phyloP scores from a whole-genome alignment of 2,329 filamentous ascomycete genomes.

The Pseudogymnoascus pannorum region DNA sequence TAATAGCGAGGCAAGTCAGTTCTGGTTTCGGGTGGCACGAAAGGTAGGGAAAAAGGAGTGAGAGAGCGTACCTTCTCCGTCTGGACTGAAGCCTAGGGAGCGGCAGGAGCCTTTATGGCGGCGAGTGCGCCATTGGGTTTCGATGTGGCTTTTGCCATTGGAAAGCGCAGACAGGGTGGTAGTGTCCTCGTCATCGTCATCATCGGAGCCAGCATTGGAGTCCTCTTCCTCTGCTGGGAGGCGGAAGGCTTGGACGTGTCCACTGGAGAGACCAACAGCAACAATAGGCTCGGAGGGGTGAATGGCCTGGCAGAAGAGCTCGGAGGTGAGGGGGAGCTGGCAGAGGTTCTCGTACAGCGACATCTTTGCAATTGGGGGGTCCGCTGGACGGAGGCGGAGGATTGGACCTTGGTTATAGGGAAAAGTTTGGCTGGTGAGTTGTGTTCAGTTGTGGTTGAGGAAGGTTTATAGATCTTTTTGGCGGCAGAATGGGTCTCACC shows the following conservation, averaged over 20 bases:
- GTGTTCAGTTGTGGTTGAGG: neutral
- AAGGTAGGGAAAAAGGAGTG: neutral
- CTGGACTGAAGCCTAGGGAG: conserved; percentile 67
- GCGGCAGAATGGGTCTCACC: neutral
- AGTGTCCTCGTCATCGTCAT: conserved; percentile 40
- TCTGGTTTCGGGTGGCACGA: neutral
- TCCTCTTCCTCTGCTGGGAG: conserved; percentile 50
- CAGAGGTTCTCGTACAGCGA: conserved; percentile 81
- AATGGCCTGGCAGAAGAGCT: conserved; percentile 81
- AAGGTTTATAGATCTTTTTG: neutral
- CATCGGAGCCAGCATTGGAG: conserved; percentile 38
- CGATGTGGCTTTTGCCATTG: conserved; percentile 66
- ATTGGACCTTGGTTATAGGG: neutral
- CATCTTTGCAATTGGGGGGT: neutral
- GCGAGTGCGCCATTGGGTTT: conserved; percentile 77
- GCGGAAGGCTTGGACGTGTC: conserved; percentile 78
- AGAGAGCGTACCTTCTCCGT: conserved; percentile 58
- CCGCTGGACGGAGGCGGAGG: neutral
- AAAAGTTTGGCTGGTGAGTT: neutral
- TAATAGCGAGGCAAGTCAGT: conserved; percentile 15
- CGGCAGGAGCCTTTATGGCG: conserved; percentile 93
- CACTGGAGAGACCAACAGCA: conserved; percentile 75
- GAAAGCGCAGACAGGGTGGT: conserved; percentile 39
- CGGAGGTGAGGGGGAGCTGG: conserved; percentile 74
- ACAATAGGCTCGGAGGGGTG: conserved; percentile 81